phyloP scores from a whole-genome alignment of 2,329 filamentous ascomycete species.

The Cordyceps cicadae region DNA sequence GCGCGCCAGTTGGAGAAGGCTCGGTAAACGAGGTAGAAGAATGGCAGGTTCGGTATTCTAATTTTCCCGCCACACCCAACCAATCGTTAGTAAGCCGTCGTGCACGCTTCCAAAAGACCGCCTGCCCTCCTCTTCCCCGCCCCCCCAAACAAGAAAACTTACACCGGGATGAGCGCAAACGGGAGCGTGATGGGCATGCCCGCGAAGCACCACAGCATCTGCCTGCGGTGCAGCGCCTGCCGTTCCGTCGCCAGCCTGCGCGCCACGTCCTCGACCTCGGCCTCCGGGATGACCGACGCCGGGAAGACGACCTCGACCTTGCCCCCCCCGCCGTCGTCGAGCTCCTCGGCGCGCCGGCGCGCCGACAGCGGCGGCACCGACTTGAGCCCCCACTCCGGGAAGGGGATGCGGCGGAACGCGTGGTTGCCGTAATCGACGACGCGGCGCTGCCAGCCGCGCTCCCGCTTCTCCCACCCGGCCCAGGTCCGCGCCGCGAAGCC shows the following conservation, averaged over 20 bases:
- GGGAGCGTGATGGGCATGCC: slow-evolving; percentile 79
- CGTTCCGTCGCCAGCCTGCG: slow-evolving; percentile 68
- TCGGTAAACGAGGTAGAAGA: slow-evolving; percentile 90
- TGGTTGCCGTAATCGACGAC: slow-evolving; percentile 82
- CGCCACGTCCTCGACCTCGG: slow-evolving; percentile 58
- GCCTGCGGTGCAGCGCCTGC: slow-evolving; percentile 66
- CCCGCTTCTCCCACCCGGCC: slow-evolving; percentile 79
- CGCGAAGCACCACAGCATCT: slow-evolving; percentile 71
- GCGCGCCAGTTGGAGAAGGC: slow-evolving; percentile 91
- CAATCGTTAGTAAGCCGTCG: neutral
- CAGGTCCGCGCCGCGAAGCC: slow-evolving; percentile 67
- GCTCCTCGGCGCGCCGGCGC: slow-evolving; percentile 54
- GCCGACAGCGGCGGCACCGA: slow-evolving; percentile 77
- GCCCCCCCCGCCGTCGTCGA: slow-evolving; percentile 43
- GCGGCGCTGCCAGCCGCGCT: slow-evolving; percentile 79
- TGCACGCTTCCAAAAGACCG: neutral
- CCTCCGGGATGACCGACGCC: slow-evolving; percentile 54
- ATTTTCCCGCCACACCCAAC: too few relatives aligned
- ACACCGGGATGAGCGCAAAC: slow-evolving; percentile 79
- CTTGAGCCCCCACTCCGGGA: slow-evolving; percentile 96
- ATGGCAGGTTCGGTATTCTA: slow-evolving; percentile 86
- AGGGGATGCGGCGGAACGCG: slow-evolving; percentile 78
- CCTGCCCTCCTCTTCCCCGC: too few relatives aligned
- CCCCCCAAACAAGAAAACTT: slow-evolving; percentile 30
- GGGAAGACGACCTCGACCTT: slow-evolving; percentile 73